Evolutionary conservation across 805 yeast genomes (phyloP), one percentile per base, ranked within the genome.

Genomic region (Kazachstania viticola): DNA sequence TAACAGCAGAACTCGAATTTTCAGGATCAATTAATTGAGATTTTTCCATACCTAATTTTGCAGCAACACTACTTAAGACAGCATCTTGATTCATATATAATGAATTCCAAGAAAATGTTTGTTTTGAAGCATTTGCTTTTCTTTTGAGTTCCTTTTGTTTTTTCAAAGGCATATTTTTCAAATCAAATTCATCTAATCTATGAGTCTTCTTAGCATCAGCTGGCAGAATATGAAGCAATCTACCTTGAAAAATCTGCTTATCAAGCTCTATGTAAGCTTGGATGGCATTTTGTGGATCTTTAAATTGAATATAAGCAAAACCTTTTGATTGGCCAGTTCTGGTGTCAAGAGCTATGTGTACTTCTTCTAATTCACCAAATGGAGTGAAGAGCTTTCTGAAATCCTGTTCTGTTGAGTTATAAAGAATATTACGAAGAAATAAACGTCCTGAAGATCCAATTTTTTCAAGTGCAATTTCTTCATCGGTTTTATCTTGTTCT

Each of bases 41-140:
- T 56, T 88, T 91, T 17, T 75, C 54, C 30, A 91, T 64, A 6
- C 97, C 97, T 58, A 91, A 58, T 46, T 79, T 79, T 6, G 71
- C 54, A 2, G 97, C 95, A 27, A 85, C 91, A 33, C 91, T 78
- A 30, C 84, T 88, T 56, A 91, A 64, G 9, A 91, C 94, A 1
- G 97, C 94, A 60, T 88, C 96, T 34, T 66, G 74, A 51, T 80
- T 88, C 79, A 91, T 73, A 50, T 75, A 91, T 23, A 91, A 66
- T 0, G 97, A 83, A 51, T 87, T 91, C 98, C 98, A 91, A 46
- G 87, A 75, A 58, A 91, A 91, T 46, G 84, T 88, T 30, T 75
- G 71, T 53, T 79, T 82, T 1, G 91, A 60, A 1, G 98, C 97
- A 48, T 76, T 80, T 21, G 75, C 78, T 51, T 83, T 84, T 45